Base-by-base conservation (phyloP, 768 basidiomycete species). In the Omphalotus guepiniiformis region DNA sequence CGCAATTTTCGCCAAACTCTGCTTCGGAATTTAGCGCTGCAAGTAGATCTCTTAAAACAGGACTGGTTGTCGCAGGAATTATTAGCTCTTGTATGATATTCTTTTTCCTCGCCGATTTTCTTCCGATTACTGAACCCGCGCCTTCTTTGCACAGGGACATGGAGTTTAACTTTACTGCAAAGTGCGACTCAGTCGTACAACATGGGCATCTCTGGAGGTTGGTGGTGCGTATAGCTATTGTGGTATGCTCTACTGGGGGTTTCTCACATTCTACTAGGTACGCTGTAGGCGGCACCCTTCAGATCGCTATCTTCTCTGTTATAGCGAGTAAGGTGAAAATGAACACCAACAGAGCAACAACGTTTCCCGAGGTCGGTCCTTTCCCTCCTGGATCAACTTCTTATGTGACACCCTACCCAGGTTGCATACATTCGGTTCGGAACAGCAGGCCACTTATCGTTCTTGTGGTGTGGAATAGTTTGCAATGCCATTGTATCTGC, bases 301-400 rank as follows among this genome's bases (percentile, higher is more conserved):
- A 65, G 48, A 66, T 67, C 44, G 50, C 56, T 22, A 41, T 63
- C 27, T 67, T 65, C 46, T 60, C 63, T 27, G 53, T 58, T 5
- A 50, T 63, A 21, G 67, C 67, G 18, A 61, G 60, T 46, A 64
- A 64, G 54, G 58, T 64, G 45, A 69, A 67, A 50, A 55, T 55
- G 47, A 66, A 63, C 30, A 63, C 64, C 8, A 63, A 63, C 15
- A 55, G 58, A 13, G 64, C 63, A 2, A 60, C 57, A 13, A 69
- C 67, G 2, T 66, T 63, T 43, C 59, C 61, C 32, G 65, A 68
- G 52, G 61, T 67, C 29, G 16, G 38, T 51, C 39, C 63, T 12
- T 16, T 41, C 6, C 19, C 32, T 15, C 16, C 52, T 12, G 23
- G n/a, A 18, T 40, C 23, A 40, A 18, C 39, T 15, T 21, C n/a